Percentiles rank a stretch among this genome's conserved stretches.
phyloP scores from a whole-genome alignment of 2,329 filamentous ascomycete genomes.

The Phyllosticta paracitricarpa region DNA sequence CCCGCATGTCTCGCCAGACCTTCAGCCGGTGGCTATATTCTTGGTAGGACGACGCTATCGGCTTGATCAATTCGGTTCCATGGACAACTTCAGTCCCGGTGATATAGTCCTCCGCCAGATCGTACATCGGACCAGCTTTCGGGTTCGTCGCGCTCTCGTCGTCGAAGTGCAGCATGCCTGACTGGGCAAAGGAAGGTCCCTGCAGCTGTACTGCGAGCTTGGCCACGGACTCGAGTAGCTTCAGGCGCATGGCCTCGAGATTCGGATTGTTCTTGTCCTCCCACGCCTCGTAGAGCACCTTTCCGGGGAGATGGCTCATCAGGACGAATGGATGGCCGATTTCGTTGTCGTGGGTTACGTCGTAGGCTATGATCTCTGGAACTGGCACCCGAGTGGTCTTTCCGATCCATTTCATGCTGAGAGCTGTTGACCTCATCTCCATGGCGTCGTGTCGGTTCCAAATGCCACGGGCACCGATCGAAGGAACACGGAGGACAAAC shows the following conservation, averaged over 20 bases:
- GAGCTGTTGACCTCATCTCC: background rate
- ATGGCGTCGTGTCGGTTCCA: background rate
- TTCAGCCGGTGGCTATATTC: background rate
- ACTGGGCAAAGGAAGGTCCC: slow-evolving; percentile 10
- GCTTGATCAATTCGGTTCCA: too few relatives aligned
- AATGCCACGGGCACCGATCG: background rate
- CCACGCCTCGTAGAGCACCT: slow-evolving; percentile 13
- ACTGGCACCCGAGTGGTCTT: slow-evolving; percentile 12
- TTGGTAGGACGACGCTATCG: background rate
- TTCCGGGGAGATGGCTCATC: slow-evolving; percentile 14
- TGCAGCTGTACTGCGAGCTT: slow-evolving; percentile 9
- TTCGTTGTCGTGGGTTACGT: slow-evolving; percentile 11
- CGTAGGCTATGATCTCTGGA: slow-evolving; percentile 13
- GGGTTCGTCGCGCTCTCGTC: background rate
- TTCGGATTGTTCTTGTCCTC: slow-evolving; percentile 1
- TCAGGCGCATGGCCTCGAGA: background rate
- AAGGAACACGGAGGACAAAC: background rate
- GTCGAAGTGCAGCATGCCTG: slow-evolving; percentile 12
- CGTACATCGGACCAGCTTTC: background rate
- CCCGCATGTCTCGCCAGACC: background rate
- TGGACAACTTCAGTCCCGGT: background rate
- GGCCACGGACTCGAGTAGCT: background rate
- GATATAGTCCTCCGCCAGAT: background rate
- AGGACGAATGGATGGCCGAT: slow-evolving; percentile 16
- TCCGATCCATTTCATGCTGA: slow-evolving; percentile 11